Conservation (phyloP, 495 filamentous ascomycete species). For the Venustampulla echinocandica region DNA sequence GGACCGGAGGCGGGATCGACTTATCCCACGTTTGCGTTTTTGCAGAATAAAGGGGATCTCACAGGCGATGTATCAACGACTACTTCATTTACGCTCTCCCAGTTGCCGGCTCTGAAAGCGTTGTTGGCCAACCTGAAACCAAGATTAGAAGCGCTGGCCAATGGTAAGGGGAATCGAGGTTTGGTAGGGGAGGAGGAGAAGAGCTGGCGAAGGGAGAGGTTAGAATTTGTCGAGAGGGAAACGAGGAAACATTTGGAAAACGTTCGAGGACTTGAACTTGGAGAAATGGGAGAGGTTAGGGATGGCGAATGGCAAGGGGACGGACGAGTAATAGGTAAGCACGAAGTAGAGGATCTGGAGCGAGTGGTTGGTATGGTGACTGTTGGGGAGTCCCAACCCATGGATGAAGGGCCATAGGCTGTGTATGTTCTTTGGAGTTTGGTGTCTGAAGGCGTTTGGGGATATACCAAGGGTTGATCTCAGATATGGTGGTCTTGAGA, state of each 20-base stretch:
- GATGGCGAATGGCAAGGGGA: constrained; percentile 48
- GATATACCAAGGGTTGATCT: constrained; percentile 21
- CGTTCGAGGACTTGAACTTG: constrained; percentile 46
- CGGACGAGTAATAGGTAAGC: constrained; percentile 30
- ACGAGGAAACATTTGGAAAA: constrained; percentile 47
- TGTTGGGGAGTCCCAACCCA: constrained; percentile 15
- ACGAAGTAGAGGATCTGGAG: constrained; percentile 47
- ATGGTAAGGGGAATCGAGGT: constrained; percentile 18
- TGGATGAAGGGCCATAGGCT: constrained; percentile 10
- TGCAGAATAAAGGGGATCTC: constrained; percentile 35
- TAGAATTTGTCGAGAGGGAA: constrained; percentile 70
- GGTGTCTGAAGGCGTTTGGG: constrained; percentile 15
- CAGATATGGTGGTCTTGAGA: background rate
- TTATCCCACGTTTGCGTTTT: constrained; percentile 40
- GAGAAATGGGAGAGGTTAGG: constrained; percentile 44
- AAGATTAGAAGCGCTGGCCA: constrained; percentile 45
- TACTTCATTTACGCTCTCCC: constrained; percentile 68
- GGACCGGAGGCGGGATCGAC: constrained; percentile 4
- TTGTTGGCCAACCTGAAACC: constrained; percentile 55
- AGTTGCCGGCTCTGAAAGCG: constrained; percentile 67
- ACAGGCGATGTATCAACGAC: constrained; percentile 56
- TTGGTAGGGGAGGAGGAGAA: constrained; percentile 30
- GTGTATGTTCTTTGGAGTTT: constrained; percentile 3
- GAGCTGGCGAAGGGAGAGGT: constrained; percentile 48
- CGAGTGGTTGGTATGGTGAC: constrained; percentile 35